A percentile compares a stretch with the other conserved stretches of the same genome.
phyloP scores from a whole-genome alignment of 306 rosid species.

The Acacia confusa region DNA sequence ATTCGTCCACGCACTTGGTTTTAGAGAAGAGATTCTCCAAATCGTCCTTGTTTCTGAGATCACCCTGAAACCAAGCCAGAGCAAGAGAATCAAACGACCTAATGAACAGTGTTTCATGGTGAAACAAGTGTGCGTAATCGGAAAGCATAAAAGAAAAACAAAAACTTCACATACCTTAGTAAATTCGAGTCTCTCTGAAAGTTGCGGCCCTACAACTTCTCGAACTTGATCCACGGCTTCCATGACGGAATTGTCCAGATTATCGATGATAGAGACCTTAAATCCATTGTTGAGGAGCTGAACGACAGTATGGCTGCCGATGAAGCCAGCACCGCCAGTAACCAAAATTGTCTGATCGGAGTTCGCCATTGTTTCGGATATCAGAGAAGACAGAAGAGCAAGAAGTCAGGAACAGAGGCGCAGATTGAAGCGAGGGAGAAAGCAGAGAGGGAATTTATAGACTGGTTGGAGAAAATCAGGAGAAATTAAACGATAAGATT shows the following conservation, averaged over 20 bases:
- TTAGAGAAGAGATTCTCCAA: neutral
- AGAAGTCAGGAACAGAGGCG: neutral
- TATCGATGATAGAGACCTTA: constrained; percentile 61
- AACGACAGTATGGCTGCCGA: constrained; percentile 85
- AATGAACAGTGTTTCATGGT: neutral
- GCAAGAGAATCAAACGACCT: neutral
- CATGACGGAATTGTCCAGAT: constrained; percentile 67
- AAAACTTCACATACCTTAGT: neutral
- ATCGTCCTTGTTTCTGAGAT: neutral
- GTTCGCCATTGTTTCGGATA: constrained; percentile 35
- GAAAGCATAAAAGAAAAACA: neutral
- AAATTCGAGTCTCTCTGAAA: neutral
- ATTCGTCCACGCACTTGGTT: neutral
- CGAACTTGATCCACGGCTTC: constrained; percentile 75
- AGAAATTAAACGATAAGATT: neutral
- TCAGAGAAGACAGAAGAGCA: neutral
- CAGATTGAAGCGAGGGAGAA: neutral
- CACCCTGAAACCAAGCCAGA: neutral
- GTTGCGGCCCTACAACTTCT: neutral
- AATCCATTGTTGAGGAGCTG: constrained; percentile 78
- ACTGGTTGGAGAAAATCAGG: neutral
- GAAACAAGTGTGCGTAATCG: neutral
- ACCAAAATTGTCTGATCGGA: constrained; percentile 58
- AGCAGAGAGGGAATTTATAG: neutral
- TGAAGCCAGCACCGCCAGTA: constrained; percentile 90